phyloP scores from a whole-genome alignment of 2,329 filamentous ascomycete species.

The Camptophora hylomeconis region DNA sequence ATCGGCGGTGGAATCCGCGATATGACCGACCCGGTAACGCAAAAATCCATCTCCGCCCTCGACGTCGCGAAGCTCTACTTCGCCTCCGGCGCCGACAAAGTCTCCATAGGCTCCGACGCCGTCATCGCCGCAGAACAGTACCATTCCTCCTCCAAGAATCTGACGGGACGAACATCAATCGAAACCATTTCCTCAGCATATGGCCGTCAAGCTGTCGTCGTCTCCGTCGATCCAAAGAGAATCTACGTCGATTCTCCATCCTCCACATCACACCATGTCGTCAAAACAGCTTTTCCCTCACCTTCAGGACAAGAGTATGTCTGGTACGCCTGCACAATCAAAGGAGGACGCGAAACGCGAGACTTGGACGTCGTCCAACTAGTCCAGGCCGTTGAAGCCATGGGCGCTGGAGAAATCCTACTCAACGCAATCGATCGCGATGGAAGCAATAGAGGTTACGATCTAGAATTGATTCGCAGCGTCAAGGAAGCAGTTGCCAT shows the following conservation, averaged over 20 bases:
- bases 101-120: conserved; percentile 90
- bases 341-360: conserved; percentile 85
- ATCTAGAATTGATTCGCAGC: conserved; percentile 77
- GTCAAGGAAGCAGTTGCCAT: conserved; percentile 82
- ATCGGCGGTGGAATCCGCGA: conserved; percentile 93
- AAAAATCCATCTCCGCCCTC: conserved; percentile 72
- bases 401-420: conserved; percentile 88
- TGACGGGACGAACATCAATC: conserved; percentile 77
- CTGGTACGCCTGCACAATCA: conserved; percentile 97
- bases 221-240: conserved; percentile 85
- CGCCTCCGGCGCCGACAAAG: conserved; percentile 91
- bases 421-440: conserved; percentile 98
- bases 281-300: conserved; percentile 55
- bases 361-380: conserved; percentile 89
- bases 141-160: conserved; percentile 53
- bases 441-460: conserved; percentile 87
- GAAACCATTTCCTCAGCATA: conserved; percentile 91
- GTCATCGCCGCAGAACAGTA: conserved; percentile 89
- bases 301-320: conserved; percentile 61
- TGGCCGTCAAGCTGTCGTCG: conserved; percentile 91
- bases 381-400: conserved; percentile 77
- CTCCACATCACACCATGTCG: conserved; percentile 57
- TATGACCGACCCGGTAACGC: conserved; percentile 69
- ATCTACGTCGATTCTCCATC: conserved; percentile 62
- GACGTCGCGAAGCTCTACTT: conserved; percentile 97